Evolutionary conservation across 1,284 basidiomycete species (phyloP).

Genomic region (Pseudozyma hubeiensis): DNA sequence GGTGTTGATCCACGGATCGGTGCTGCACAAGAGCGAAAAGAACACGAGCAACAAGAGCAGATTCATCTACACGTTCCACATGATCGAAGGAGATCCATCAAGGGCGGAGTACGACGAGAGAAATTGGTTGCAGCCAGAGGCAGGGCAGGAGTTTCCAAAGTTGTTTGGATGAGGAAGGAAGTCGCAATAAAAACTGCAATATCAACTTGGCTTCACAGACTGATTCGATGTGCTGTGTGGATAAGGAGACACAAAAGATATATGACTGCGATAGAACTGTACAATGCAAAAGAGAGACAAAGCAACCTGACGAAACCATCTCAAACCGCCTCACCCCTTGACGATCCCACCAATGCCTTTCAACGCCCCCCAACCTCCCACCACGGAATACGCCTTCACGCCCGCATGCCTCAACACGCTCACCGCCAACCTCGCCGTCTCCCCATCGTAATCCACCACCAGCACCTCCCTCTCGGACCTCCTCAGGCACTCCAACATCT

Average conservation of each 20-base stretch:
- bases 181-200: neutral
- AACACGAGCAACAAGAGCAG: slow-evolving; percentile 45
- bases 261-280: neutral
- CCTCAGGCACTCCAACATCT: slow-evolving; percentile 26
- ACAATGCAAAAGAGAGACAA: neutral
- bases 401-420: slow-evolving; percentile 29
- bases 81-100: slow-evolving; percentile 55
- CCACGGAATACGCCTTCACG: slow-evolving; percentile 35
- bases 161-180: slow-evolving; percentile 23
- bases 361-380: slow-evolving; percentile 15
- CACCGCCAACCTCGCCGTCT: slow-evolving; percentile 26
- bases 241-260: neutral
- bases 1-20: slow-evolving; percentile 62
- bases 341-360: neutral
- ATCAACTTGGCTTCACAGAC: neutral
- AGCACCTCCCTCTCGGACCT: slow-evolving; percentile 17
- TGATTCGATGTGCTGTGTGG: slow-evolving; percentile 1
- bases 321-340: slow-evolving; percentile 1
- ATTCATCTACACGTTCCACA: slow-evolving; percentile 65
- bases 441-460: slow-evolving; percentile 30
- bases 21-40: slow-evolving; percentile 61
- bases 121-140: slow-evolving; percentile 61
- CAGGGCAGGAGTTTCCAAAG: slow-evolving; percentile 40
- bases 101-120: slow-evolving; percentile 45
- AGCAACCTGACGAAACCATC: neutral